These are phyloP conservation scores for Umbelopsis sp. DNA, from an alignment of 192 early-diverging fungal genomes.

Conservation along the genomic window DNA sequence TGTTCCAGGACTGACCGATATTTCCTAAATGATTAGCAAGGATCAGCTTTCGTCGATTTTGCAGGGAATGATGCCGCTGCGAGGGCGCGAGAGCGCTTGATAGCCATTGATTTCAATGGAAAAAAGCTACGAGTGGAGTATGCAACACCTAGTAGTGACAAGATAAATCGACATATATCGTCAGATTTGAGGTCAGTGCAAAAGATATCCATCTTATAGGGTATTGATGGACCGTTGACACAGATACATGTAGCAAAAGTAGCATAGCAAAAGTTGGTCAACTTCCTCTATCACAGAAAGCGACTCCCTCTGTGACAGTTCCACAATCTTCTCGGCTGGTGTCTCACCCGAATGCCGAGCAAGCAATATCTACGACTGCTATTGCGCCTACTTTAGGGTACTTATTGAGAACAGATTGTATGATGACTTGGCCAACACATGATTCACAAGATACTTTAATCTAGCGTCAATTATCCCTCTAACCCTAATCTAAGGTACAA, in stretches of 20 bases:
- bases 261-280: neutral
- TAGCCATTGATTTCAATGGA: constrained; percentile 23
- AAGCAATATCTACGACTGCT: too few species aligned
- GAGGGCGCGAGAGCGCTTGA: constrained; percentile 30
- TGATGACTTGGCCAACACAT: neutral
- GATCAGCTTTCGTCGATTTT: constrained; percentile 46
- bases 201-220: neutral
- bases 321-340: too few species aligned
- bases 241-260: neutral
- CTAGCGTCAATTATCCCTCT: constrained; percentile 41
- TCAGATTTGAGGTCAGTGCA: neutral
- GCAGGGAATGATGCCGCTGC: constrained; percentile 30
- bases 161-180: constrained; percentile 14
- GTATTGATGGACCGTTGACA: neutral
- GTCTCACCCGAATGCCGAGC: too few species aligned
- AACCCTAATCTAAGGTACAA: constrained; percentile 41
- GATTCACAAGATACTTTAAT: neutral
- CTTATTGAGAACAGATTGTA: neutral
- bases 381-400: too few species aligned
- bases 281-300: too few species aligned
- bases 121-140: constrained; percentile 43
- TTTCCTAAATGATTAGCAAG: constrained; percentile 23
- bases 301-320: too few species aligned
- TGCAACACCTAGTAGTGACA: constrained; percentile 34
- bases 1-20: neutral